Conservation (phyloP, 495 filamentous ascomycete genomes). For the Friedmanniomyces simplex region DNA sequence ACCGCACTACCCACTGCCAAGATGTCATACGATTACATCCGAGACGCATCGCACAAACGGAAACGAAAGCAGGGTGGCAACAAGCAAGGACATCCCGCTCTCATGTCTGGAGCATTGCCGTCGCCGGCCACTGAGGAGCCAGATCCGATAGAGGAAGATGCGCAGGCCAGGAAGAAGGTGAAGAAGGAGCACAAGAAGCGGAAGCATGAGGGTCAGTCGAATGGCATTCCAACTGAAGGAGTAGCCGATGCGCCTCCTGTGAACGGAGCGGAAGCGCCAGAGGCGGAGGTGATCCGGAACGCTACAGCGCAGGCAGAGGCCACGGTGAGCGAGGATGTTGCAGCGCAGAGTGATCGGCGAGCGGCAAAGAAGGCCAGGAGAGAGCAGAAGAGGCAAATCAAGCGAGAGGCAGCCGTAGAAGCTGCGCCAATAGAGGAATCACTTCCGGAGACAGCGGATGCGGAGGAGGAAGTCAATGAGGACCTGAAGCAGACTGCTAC, state of each 20-base stretch:
- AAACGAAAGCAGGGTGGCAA: conserved; percentile 15
- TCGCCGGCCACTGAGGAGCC: conserved; percentile 4
- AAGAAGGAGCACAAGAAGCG: conserved; percentile 11
- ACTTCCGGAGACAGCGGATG: conserved; percentile 17
- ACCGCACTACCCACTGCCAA: not conserved
- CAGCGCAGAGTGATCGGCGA: conserved; percentile 1
- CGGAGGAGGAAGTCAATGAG: conserved; percentile 26
- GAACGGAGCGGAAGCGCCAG: conserved; percentile 17
- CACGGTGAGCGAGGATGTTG: not conserved
- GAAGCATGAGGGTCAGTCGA: conserved; percentile 8
- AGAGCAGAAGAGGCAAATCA: conserved; percentile 75
- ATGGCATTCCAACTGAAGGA: conserved; percentile 17
- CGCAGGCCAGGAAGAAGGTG: conserved; percentile 1
- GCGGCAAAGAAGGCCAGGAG: conserved; percentile 34
- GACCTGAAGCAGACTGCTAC: conserved; percentile 25
- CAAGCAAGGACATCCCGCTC: not conserved
- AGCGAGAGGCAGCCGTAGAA: not conserved
- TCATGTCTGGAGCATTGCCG: conserved; percentile 15
- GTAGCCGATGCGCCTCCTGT: conserved; percentile 20
- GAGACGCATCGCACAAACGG: conserved; percentile 13
- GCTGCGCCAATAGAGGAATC: conserved; percentile 2
- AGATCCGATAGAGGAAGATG: not conserved
- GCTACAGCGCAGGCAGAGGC: not conserved
- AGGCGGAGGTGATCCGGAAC: not conserved
- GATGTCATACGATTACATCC: conserved; percentile 14